Evolutionary conservation across 148 eudicot genomes (phyloP).

Genomic region (Dysphania ambrosioides): DNA sequence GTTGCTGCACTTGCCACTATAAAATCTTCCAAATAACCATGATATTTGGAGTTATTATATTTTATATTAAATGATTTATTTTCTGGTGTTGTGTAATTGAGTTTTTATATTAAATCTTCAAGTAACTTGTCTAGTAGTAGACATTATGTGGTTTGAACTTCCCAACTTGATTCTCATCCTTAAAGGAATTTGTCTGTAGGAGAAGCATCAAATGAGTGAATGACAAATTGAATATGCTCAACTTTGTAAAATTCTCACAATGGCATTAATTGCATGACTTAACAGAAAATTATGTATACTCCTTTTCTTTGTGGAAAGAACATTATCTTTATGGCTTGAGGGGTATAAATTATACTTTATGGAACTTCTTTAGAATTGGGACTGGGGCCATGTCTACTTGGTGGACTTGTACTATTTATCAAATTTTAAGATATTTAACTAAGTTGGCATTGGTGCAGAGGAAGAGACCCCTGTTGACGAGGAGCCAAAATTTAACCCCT

Average conservation of each 20-base stretch:
- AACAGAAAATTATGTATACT: neutral
- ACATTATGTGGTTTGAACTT: neutral
- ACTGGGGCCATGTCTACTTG: neutral
- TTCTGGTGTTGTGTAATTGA: neutral
- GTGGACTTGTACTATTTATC: neutral
- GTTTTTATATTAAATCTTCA: too few species aligned
- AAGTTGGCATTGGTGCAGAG: constrained; percentile 30
- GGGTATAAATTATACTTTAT: neutral
- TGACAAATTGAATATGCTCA: neutral
- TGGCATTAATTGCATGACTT: neutral
- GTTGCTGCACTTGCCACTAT: neutral
- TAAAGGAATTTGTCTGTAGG: neutral
- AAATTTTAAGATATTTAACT: neutral
- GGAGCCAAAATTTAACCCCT: constrained; percentile 83
- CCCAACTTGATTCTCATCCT: neutral
- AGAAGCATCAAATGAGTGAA: neutral
- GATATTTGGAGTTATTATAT: neutral
- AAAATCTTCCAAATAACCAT: neutral
- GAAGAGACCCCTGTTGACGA: constrained; percentile 53
- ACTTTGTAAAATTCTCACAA: neutral
- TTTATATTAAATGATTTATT: neutral
- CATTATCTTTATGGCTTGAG: neutral
- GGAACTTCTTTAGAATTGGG: neutral
- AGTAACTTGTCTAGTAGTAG: neutral
- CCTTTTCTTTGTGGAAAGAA: neutral